Base-by-base conservation (phyloP, 257 asterid genomes). In the Solanum infundibuliforme region DNA sequence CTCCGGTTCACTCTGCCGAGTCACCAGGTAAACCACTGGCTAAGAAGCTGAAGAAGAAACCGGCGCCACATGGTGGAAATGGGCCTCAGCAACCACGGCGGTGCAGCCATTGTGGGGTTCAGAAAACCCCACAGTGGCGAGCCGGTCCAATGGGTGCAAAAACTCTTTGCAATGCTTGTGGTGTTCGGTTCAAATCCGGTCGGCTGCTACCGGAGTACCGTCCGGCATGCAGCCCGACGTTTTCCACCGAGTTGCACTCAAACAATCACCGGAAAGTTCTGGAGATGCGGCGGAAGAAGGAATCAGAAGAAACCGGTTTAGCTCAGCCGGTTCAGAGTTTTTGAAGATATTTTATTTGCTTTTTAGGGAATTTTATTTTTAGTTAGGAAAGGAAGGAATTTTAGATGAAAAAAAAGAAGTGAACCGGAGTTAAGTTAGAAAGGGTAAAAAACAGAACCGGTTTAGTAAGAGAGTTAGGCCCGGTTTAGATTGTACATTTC, bases 71-170 rank as follows among this genome's bases (percentile, higher is more conserved):
- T 1, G 90, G 87, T 52, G 92, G 88, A 9, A 91, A 76, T 2
- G 89, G 72, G 32, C 87, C 86, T 13, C 96, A 91, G 87, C 96
- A 91, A 89, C 90, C 97, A 38, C 86, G 98, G 88, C 91, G 97
- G 90, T 97, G 99, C 92, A 92, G 91, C 90, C 99, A 97, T 58
- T 97, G 99, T 91, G 98, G 98, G 62, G 98, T 95, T 20, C 96
- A 96, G 11, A 96, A 94, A 90, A 96, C 99, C 14, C 98, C 99
- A 25, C 99, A 96, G 92, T 96, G 99, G 99, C 91, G 98, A 88
- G 98, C 98, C 41, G 99, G 99, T 0, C 99, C 99, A 7, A 91
- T 88, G 5, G 99, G 99, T 3, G 89, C 98, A 38, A 96, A 96
- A 85, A 96, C 99, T n/a, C 98, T 96, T 39, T 96, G 99, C 86